Percentiles rank a stretch among this genome's conserved stretches.
Conservation (phyloP, 2,329 filamentous ascomycete genomes). For the Arthrocladium fulminans region DNA sequence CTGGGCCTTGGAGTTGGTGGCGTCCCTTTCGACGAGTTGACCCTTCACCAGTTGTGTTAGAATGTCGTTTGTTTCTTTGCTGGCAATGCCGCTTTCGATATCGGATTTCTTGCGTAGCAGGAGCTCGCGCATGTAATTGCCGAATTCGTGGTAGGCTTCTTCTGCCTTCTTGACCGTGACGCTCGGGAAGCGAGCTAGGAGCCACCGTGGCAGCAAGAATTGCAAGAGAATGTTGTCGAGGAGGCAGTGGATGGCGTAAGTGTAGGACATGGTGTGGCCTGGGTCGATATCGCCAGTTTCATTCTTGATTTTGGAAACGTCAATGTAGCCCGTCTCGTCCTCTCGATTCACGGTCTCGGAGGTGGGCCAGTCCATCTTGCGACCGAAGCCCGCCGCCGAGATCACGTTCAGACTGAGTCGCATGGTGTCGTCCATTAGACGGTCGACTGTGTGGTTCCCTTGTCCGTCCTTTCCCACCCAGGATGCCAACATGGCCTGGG, state of each 20-base stretch:
- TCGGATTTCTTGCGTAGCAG: conserved; percentile 52
- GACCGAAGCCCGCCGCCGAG: conserved; percentile 63
- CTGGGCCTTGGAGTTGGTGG: conserved; percentile 25
- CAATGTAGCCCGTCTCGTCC: conserved; percentile 37
- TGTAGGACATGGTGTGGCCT: conserved; percentile 58
- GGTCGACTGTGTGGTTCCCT: conserved; percentile 43
- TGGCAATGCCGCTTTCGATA: conserved; percentile 29
- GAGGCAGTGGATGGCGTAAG: conserved; percentile 51
- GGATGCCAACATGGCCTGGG: conserved; percentile 50
- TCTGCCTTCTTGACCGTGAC: conserved; percentile 44
- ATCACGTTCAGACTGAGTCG: conserved; percentile 51
- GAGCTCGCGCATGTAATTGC: conserved; percentile 61
- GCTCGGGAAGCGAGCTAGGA: conserved; percentile 45
- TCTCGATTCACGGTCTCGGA: conserved; percentile 35
- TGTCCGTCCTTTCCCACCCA: conserved; percentile 44
- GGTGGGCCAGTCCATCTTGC: conserved; percentile 50
- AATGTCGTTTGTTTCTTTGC: conserved; percentile 45
- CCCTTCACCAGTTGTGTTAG: conserved; percentile 47
- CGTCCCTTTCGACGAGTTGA: conserved; percentile 20
- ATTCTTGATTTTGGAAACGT: conserved; percentile 27
- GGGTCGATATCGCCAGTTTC: conserved; percentile 23
- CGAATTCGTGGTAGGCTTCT: conserved; percentile 53
- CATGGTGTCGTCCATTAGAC: conserved; percentile 59
- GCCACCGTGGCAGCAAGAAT: conserved; percentile 50
- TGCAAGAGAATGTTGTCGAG: conserved; percentile 57